Percentiles rank a stretch among this genome's conserved stretches.
These are phyloP conservation scores for Sporothrix inflata DNA, from an alignment of 2,329 filamentous ascomycete genomes.

Conservation along the genomic window DNA sequence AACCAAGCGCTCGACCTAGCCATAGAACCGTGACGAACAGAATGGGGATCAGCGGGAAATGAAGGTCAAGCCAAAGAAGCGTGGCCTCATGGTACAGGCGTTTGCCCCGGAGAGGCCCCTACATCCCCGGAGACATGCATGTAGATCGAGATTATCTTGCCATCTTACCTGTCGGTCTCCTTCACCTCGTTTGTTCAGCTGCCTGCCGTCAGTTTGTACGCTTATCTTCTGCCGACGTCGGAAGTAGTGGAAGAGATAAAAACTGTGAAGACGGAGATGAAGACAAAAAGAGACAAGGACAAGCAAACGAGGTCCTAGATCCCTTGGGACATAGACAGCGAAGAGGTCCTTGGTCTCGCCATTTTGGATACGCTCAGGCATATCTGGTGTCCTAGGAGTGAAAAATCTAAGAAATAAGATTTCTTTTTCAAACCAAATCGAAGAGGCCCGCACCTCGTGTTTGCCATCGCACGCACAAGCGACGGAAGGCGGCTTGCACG, in stretches of 20 bases:
- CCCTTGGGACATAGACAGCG: background rate
- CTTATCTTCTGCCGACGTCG: background rate
- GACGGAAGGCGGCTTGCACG: background rate
- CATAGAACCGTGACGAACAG: background rate
- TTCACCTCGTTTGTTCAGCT: too few species aligned
- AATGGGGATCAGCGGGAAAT: slow-evolving; percentile 5
- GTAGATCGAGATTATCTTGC: background rate
- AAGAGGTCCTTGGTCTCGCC: slow-evolving; percentile 1
- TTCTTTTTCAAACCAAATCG: background rate
- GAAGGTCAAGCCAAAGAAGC: background rate
- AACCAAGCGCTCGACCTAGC: too few species aligned
- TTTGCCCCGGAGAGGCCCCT: background rate
- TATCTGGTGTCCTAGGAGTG: background rate
- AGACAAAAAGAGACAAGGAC: background rate
- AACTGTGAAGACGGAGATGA: background rate
- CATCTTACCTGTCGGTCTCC: background rate
- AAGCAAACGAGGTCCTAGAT: background rate
- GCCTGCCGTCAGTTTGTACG: background rate
- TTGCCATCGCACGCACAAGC: background rate
- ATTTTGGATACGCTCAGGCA: background rate
- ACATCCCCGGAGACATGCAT: background rate
- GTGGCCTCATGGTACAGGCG: background rate
- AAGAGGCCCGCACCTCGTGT: background rate
- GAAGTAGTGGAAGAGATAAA: background rate
- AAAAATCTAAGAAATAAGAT: background rate